Evolutionary conservation across 768 basidiomycete genomes (phyloP).

Genomic region (Lenzites betulinus): DNA sequence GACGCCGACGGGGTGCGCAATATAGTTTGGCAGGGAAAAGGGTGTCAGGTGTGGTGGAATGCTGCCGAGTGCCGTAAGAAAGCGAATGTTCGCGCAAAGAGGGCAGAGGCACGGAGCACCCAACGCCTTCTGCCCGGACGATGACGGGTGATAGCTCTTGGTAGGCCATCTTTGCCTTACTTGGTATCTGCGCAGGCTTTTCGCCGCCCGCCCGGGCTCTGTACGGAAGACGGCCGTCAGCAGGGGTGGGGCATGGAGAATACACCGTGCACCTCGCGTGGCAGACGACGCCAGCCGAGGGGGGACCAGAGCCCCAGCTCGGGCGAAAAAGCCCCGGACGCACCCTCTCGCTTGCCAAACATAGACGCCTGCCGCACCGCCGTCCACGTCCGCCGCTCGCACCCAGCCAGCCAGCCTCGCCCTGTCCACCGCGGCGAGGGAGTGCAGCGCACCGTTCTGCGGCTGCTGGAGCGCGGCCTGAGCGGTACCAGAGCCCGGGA

Average conservation of each 20-base stretch:
- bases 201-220: neutral
- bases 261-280: neutral
- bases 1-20: neutral
- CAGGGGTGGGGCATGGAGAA: constrained; percentile 5
- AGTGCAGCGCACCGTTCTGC: no score
- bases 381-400: no score
- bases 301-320: neutral
- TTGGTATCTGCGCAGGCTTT: constrained; percentile 5
- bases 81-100: neutral
- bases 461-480: no score
- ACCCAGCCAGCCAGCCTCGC: no score
- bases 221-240: constrained; percentile 12
- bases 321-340: neutral
- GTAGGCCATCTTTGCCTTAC: constrained; percentile 12
- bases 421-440: no score
- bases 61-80: constrained; percentile 11
- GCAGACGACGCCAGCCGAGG: neutral
- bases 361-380: no score
- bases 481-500: no score
- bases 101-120: constrained; percentile 4
- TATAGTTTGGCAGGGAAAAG: constrained; percentile 2
- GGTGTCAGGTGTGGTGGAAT: constrained; percentile 13
- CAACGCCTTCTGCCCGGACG: constrained; percentile 16
- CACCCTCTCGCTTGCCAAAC: neutral
- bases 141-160: constrained; percentile 20